Evolutionary conservation across 352 stramenopile genomes (phyloP).

Genomic region (Phytophthora fragariae): DNA sequence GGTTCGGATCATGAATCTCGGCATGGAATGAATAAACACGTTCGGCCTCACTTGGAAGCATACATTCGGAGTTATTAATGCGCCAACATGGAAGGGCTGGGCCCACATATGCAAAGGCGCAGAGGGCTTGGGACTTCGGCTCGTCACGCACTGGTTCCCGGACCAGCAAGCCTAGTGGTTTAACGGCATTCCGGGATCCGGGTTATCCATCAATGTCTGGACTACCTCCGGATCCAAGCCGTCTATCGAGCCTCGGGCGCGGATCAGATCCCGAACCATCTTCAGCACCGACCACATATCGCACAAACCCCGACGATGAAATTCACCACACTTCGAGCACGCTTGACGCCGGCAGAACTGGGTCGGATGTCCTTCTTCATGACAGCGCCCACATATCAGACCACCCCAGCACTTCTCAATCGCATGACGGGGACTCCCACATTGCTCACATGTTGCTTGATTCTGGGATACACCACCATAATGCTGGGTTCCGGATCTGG

Average conservation of each 20-base stretch:
- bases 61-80: neutral
- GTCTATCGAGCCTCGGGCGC: neutral
- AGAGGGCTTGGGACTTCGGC: slow-evolving; percentile 9
- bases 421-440: neutral
- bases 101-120: slow-evolving; percentile 21
- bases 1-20: neutral
- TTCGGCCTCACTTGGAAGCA: slow-evolving; percentile 4
- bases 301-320: slow-evolving; percentile 7
- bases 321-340: slow-evolving; percentile 9
- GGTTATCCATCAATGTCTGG: neutral
- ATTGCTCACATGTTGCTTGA: neutral
- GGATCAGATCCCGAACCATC: neutral
- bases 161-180: slow-evolving; percentile 20
- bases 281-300: slow-evolving; percentile 1
- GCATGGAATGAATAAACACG: neutral
- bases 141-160: slow-evolving; percentile 23
- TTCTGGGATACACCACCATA: neutral
- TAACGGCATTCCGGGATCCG: slow-evolving; percentile 3
- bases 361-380: slow-evolving; percentile 13
- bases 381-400: slow-evolving; percentile 4
- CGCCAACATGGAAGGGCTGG: slow-evolving; percentile 2
- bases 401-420: neutral
- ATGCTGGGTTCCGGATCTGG: neutral
- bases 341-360: neutral
- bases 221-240: neutral